Evolutionary conservation across 2,329 filamentous ascomycete species (phyloP), one percentile per base, ranked within the genome.

Genomic region (Hypomyces perniciosus): DNA sequence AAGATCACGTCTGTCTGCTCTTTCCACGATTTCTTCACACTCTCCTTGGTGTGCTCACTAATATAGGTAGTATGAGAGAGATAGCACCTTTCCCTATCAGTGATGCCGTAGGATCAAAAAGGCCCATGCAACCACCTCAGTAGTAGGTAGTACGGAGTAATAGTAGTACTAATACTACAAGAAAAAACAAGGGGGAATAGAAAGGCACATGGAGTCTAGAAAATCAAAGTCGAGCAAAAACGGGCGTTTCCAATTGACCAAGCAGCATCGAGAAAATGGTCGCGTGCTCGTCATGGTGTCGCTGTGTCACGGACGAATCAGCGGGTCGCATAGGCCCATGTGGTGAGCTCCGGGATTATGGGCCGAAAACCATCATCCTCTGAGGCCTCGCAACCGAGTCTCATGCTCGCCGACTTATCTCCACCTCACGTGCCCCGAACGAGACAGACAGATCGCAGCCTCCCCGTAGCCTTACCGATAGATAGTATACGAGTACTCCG

Each of bases 261-360:
- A 70, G 68, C 68, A 71, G 66, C 66, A 68, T 70, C 64, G 61
- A 71, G 68, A 61, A 68, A 68, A 65, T 68, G 66, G 68, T 71
- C 68, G 68, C 68, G 68, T 71, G 68, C 68, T 70, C 63, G 56
- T 54, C 55, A 52, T 52, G 60, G 54, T 56, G 48, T 33, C 49
- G 46, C 27, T 33, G 20, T 10, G 12, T 30, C 2, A 3, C 39
- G 29, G 60, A 47, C 68, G 62, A 71, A 71, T 71, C 62, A 69
- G 61, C 54, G 55, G 51, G 52, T 55, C 53, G 55, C 46, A 54
- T 59, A 49, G 13, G 59, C 62, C 64, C 67, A 70, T 68, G 68
- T 70, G 68, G 46, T 37, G 43, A 50, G 43, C 38, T 12, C 28
- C 43, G 43, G 39, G 41, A 44, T 42, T 39, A 42, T 46, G 35